Evolutionary conservation across 768 basidiomycete species (phyloP), one percentile per base, ranked within the genome.

Genomic region (Trametes sanguinea): DNA sequence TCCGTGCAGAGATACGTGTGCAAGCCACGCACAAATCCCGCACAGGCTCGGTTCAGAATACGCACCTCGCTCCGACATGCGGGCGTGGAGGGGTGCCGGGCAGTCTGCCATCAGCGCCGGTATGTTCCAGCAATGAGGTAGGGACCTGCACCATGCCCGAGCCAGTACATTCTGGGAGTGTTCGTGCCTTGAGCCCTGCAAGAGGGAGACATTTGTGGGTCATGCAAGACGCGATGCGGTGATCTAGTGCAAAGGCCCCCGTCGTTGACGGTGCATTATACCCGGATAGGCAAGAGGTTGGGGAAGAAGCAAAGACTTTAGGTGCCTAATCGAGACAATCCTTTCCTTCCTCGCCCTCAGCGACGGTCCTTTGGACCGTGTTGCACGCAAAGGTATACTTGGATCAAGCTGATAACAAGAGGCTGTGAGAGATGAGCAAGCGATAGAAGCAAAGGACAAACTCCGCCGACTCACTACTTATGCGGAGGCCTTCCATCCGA

Each of bases 351-450:
- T 16, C 32, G 17, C 6, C 5, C 50, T 33, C 45, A n/a, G 35
- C n/a, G 30, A 33, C 16, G 29, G 17, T 11, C 7, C 42, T 2
- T 35, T 30, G 17, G 56, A 13, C 7, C 8, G 4, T 30, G 30
- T 16, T 39, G 7, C 35, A 30, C 3, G 11, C 22, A 50, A 8
- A 40, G 32, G n/a, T 2, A n/a, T 42, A 48, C 55, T 46, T 52
- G 61, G 61, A 62, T 62, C 61, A 57, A 40, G 51, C 44, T 47
- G 61, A 62, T 62, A 57, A 57, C 51, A 45, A 35, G 22, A 51
- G 43, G 48, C 43, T 40, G 55, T 46, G 55, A 42, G 22, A 61
- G 54, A 55, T 57, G 61, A 45, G 32, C 30, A 30, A 10, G 29
- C 2, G 61, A 62, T 62, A 57, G 61, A 62, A 62, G 61, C 55